phyloP scores from a whole-genome alignment of 2,329 filamentous ascomycete genomes.

The Trichoderma cornu-damae region DNA sequence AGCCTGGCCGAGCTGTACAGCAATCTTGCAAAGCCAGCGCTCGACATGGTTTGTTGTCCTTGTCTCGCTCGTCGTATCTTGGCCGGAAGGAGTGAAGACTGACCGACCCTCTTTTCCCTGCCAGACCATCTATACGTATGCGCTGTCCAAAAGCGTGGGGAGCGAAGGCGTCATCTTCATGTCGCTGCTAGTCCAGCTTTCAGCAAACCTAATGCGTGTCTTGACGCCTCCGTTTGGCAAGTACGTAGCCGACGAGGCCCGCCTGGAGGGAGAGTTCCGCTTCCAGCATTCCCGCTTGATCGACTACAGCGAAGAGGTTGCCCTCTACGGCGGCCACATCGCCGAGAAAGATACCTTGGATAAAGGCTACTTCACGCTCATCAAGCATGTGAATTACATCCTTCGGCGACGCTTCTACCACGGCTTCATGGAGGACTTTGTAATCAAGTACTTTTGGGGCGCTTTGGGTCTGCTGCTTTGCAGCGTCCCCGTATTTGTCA shows the following conservation, averaged over 20 bases:
- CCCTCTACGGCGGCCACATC: conserved; percentile 84
- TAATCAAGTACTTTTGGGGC: conserved; percentile 99
- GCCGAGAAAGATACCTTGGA: conserved; percentile 95
- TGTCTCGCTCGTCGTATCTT: not conserved
- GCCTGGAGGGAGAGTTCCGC: conserved; percentile 90
- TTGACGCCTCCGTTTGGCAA: conserved; percentile 94
- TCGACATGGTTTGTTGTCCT: conserved; percentile 68
- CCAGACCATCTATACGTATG: conserved; percentile 85
- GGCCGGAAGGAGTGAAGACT: not conserved
- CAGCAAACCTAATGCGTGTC: conserved; percentile 86
- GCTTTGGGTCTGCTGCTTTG: conserved; percentile 86
- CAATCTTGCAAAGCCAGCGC: conserved; percentile 86
- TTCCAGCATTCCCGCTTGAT: conserved; percentile 93
- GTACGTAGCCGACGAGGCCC: conserved; percentile 94
- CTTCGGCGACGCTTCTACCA: conserved; percentile 87
- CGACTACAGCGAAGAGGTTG: conserved; percentile 92
- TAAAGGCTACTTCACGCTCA: conserved; percentile 97
- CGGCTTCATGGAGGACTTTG: conserved; percentile 99
- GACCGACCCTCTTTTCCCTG: conserved; percentile 24
- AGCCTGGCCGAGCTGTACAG: conserved; percentile 93
- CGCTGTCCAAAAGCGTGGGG: conserved; percentile 88
- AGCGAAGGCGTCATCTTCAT: conserved; percentile 94
- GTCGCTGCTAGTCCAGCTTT: conserved; percentile 88
- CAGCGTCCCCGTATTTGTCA: conserved; percentile 93
- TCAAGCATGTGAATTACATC: conserved; percentile 98